Percentiles rank a stretch among this genome's conserved stretches.
phyloP scores from a whole-genome alignment of 345 rosid species.

The Erodium maritimum region DNA sequence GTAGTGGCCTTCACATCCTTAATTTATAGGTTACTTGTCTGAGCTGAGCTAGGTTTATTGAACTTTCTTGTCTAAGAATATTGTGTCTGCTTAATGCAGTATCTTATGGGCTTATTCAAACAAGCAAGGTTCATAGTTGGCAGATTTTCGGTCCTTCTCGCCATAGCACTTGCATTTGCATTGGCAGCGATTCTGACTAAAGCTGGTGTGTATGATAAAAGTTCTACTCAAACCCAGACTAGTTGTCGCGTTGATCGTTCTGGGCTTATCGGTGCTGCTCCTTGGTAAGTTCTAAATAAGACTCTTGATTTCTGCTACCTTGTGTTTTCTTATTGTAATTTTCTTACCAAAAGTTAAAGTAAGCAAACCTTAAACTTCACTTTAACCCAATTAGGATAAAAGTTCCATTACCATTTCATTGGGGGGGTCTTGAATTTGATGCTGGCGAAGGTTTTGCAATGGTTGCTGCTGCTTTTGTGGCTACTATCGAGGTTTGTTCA shows the following conservation, averaged over 20 bases:
- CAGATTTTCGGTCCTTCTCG: conserved; percentile 48
- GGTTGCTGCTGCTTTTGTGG: conserved; percentile 69
- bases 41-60: background rate
- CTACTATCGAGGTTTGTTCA: conserved; percentile 55
- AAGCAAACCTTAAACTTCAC: too few species aligned
- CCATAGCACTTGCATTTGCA: conserved; percentile 52
- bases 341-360: too few species aligned
- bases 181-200: conserved; percentile 71
- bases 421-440: conserved; percentile 63
- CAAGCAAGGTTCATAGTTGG: conserved; percentile 27
- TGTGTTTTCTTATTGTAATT: too few species aligned
- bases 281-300: conserved; percentile 41
- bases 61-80: background rate
- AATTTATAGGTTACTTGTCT: background rate
- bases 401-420: conserved; percentile 77
- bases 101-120: conserved; percentile 44
- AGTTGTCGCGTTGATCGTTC: conserved; percentile 83
- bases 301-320: background rate
- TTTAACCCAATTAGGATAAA: conserved; percentile 38
- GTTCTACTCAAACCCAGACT: conserved; percentile 46
- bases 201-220: conserved; percentile 63
- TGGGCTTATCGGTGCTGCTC: conserved; percentile 67
- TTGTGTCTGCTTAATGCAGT: conserved; percentile 27
- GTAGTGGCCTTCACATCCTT: conserved; percentile 15
- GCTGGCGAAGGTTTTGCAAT: conserved; percentile 55